Evolutionary conservation across 1,284 basidiomycete species (phyloP).

Genomic region (Puccinia polysora): DNA sequence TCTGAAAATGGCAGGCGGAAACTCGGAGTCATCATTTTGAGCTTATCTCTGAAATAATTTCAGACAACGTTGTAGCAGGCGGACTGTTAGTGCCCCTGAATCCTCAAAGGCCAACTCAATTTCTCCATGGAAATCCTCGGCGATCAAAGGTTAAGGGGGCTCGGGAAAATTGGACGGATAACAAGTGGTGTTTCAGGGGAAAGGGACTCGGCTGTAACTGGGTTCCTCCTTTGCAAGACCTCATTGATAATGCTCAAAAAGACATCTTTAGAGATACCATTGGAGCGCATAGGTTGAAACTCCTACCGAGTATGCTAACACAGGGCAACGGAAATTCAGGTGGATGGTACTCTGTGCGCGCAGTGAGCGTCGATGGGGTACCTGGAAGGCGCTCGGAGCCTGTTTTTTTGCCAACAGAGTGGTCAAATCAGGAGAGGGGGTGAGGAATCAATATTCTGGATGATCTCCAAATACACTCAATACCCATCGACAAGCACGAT

Average conservation of each 20-base stretch:
- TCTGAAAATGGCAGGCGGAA: no score
- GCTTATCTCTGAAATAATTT: neutral
- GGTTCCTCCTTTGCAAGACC: neutral
- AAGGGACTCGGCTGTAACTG: neutral
- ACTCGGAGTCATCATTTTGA: no score
- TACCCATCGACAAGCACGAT: no score
- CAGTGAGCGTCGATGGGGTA: conserved; percentile 10
- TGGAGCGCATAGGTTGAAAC: neutral
- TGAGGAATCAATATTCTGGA: no score
- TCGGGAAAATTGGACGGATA: no score
- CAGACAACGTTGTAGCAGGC: conserved; percentile 14
- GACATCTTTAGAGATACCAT: no score
- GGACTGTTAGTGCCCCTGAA: conserved; percentile 1
- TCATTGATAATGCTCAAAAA: no score
- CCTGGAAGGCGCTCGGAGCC: conserved; percentile 3
- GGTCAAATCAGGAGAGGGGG: no score
- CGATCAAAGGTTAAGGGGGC: neutral
- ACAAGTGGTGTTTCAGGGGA: neutral
- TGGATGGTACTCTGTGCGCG: conserved; percentile 6
- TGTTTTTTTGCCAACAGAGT: neutral
- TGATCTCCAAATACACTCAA: no score
- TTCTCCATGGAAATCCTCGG: neutral
- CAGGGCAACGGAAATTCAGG: neutral
- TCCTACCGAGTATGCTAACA: neutral
- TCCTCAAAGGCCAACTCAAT: neutral